A percentile compares a stretch with the other conserved stretches of the same genome.
phyloP scores from a whole-genome alignment of 179 eudicot genomes.

The Silene coronaria region DNA sequence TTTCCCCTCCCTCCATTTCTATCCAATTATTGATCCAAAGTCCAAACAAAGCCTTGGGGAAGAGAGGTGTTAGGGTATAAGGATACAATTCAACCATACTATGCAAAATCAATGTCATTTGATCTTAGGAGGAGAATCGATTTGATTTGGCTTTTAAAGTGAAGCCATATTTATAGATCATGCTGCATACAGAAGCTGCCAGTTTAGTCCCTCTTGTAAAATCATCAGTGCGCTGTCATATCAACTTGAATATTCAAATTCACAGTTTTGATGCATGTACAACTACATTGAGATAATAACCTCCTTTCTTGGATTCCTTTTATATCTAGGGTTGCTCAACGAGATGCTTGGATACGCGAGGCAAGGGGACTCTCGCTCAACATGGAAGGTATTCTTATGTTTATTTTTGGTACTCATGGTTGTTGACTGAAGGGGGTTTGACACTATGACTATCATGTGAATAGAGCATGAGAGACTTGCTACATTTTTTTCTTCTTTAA shows the following conservation, averaged over 20 bases:
- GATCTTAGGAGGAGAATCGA: neutral
- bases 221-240: neutral
- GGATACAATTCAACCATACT: too few relatives aligned
- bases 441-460: neutral
- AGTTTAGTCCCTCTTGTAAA: neutral
- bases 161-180: neutral
- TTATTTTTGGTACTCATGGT: conserved; percentile 3
- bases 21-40: too few relatives aligned
- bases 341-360: conserved; percentile 91
- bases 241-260: neutral
- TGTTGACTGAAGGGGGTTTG: neutral
- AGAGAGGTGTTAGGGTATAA: too few relatives aligned
- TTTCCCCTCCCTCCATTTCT: too few relatives aligned
- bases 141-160: neutral
- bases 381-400: conserved; percentile 71
- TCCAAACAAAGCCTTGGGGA: too few relatives aligned
- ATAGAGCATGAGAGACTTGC: neutral
- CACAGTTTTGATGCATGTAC: neutral
- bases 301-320: neutral
- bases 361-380: conserved; percentile 62
- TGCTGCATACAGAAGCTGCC: neutral
- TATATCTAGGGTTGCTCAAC: conserved; percentile 55
- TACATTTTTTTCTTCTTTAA: neutral
- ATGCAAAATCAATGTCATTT: neutral
- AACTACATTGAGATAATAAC: neutral